A percentile compares a stretch with the other conserved stretches of the same genome.
phyloP scores from a whole-genome alignment of 129 eudicot genomes.

The Centaurea solstitialis region DNA sequence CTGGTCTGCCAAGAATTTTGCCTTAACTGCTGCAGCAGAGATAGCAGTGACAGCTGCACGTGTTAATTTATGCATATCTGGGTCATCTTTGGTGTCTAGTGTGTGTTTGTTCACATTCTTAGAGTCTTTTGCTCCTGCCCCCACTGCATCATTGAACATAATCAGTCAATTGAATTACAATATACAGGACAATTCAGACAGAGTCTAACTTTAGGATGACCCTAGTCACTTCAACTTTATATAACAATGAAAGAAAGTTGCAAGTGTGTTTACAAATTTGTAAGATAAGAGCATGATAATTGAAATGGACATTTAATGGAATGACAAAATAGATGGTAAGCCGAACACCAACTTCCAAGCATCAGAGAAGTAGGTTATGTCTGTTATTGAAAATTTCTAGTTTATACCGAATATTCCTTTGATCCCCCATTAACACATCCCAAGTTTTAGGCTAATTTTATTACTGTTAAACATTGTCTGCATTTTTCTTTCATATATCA shows the following conservation, averaged over 20 bases:
- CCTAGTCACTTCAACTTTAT: not conserved
- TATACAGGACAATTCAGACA: not conserved
- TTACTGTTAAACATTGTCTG: not conserved
- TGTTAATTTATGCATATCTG: slow-evolving; percentile 48
- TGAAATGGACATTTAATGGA: not conserved
- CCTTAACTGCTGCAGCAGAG: slow-evolving; percentile 95
- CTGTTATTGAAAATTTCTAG: no score
- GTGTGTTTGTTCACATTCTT: slow-evolving; percentile 27
- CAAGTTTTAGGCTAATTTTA: not conserved
- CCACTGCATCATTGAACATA: slow-evolving; percentile 34
- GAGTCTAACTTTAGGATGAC: not conserved
- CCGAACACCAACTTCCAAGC: not conserved
- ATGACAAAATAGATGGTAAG: not conserved
- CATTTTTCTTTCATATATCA: not conserved
- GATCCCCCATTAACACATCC: no score
- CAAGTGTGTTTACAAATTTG: not conserved
- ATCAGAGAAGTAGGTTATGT: not conserved
- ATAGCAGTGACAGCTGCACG: slow-evolving; percentile 84
- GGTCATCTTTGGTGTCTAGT: slow-evolving; percentile 35
- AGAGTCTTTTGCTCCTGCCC: slow-evolving; percentile 36
- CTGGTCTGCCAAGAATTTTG: slow-evolving; percentile 79
- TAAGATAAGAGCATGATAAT: not conserved
- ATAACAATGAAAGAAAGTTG: not conserved
- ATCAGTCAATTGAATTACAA: not conserved
- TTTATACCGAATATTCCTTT: no score